Evolutionary conservation across 768 basidiomycete genomes (phyloP).

Genomic region (Auricularia sp.): DNA sequence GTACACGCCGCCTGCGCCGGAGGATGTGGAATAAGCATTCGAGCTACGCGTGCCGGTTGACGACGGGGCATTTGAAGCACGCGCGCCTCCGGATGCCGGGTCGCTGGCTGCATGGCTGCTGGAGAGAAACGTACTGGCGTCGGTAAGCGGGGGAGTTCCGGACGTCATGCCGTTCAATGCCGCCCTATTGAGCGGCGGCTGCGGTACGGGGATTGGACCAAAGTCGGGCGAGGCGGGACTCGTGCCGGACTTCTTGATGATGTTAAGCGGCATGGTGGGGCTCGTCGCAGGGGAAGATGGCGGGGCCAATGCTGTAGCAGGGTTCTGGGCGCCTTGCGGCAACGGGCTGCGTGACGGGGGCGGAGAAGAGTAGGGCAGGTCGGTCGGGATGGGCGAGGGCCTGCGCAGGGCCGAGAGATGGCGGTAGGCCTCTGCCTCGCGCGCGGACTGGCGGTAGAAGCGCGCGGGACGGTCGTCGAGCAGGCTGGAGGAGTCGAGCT

Average conservation of each 20-base stretch:
- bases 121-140: not conserved
- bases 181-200: not conserved
- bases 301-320: not conserved
- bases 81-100: not conserved
- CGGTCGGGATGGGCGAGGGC: not conserved
- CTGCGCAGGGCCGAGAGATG: not conserved
- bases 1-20: not conserved
- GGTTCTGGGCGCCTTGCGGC: not conserved
- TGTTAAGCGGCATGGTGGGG: constrained; percentile 1
- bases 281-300: not conserved
- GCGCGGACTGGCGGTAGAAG: constrained; percentile 1
- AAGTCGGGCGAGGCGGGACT: constrained; percentile 2
- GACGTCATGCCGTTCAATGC: not conserved
- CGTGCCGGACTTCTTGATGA: not conserved
- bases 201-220: not conserved
- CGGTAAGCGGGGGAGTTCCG: not conserved
- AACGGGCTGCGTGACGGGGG: not conserved
- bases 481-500: not conserved
- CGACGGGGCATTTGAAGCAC: not conserved
- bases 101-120: not conserved
- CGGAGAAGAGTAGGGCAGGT: not conserved
- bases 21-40: not conserved
- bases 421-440: constrained; percentile 1
- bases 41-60: not conserved
- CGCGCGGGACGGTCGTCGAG: not conserved